These are phyloP conservation scores for Pestalotiopsis sp. DNA, from an alignment of 2,329 filamentous ascomycete genomes.

Conservation along the genomic window DNA sequence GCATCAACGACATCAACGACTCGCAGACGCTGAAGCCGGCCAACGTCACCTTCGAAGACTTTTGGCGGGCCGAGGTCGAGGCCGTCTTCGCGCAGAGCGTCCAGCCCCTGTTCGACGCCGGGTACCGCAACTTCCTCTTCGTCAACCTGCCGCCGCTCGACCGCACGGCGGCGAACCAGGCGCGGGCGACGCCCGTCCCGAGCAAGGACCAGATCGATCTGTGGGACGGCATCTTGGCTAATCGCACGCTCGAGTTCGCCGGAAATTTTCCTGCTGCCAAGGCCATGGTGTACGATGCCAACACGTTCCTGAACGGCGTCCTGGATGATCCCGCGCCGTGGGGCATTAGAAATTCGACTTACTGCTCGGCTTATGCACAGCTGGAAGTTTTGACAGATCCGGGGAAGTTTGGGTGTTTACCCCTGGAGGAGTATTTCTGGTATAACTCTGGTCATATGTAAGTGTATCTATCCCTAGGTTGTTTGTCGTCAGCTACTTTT, in stretches of 20 bases:
- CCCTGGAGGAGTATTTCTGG: slow-evolving; percentile 34
- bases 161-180: slow-evolving; percentile 41
- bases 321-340: slow-evolving; percentile 28
- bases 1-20: slow-evolving; percentile 59
- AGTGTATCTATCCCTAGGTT: slow-evolving; percentile 2
- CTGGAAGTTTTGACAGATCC: slow-evolving; percentile 25
- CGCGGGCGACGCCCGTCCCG: slow-evolving; percentile 36
- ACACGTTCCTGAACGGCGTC: slow-evolving; percentile 32
- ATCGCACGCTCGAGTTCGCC: slow-evolving; percentile 37
- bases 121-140: slow-evolving; percentile 54
- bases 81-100: slow-evolving; percentile 43
- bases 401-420: slow-evolving; percentile 29
- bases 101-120: slow-evolving; percentile 47
- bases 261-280: slow-evolving; percentile 19
- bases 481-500: neutral
- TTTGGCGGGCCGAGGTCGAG: slow-evolving; percentile 45
- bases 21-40: slow-evolving; percentile 39
- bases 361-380: slow-evolving; percentile 27
- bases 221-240: slow-evolving; percentile 43
- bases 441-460: slow-evolving; percentile 32
- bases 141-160: slow-evolving; percentile 55
- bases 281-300: slow-evolving; percentile 32
- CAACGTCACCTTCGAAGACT: slow-evolving; percentile 42
- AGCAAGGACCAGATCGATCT: slow-evolving; percentile 47
- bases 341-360: slow-evolving; percentile 30